Evolutionary conservation across 805 yeast species (phyloP).

Genomic region (Lipomyces starkeyi): DNA sequence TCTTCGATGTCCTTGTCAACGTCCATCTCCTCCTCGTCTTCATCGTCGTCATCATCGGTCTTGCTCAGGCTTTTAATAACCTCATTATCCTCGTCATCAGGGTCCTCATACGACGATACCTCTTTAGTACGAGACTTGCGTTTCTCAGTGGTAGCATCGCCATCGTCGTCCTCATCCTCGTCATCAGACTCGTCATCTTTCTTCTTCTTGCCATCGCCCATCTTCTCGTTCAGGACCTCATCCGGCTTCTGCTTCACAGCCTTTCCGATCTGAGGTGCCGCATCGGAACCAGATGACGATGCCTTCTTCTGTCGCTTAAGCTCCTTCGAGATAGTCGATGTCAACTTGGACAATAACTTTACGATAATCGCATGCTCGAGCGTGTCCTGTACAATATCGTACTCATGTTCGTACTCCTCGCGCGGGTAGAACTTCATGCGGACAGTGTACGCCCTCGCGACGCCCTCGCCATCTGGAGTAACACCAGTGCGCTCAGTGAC

Average conservation of each 20-base stretch:
- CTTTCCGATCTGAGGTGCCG: slow-evolving; percentile 50
- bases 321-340: slow-evolving; percentile 76
- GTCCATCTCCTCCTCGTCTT: slow-evolving; percentile 44
- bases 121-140: slow-evolving; percentile 71
- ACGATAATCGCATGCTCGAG: slow-evolving; percentile 71
- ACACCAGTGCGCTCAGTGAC: slow-evolving; percentile 89
- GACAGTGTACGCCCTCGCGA: slow-evolving; percentile 74
- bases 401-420: slow-evolving; percentile 81
- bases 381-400: slow-evolving; percentile 82
- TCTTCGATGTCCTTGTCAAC: slow-evolving; percentile 49
- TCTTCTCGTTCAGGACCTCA: slow-evolving; percentile 61
- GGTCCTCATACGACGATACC: slow-evolving; percentile 90
- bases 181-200: slow-evolving; percentile 42
- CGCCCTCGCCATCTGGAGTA: slow-evolving; percentile 51
- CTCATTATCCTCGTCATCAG: slow-evolving; percentile 93
- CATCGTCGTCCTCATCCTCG: slow-evolving; percentile 61
- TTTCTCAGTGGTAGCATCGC: slow-evolving; percentile 65
- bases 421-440: slow-evolving; percentile 75
- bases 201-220: slow-evolving; percentile 46
- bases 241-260: slow-evolving; percentile 53
- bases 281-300: slow-evolving; percentile 43
- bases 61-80: slow-evolving; percentile 84
- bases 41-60: slow-evolving; percentile 58
- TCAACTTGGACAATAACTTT: slow-evolving; percentile 68
- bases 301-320: slow-evolving; percentile 76